Conservation (phyloP, 2,329 filamentous ascomycete species). For the Rutstroemia sp. region DNA sequence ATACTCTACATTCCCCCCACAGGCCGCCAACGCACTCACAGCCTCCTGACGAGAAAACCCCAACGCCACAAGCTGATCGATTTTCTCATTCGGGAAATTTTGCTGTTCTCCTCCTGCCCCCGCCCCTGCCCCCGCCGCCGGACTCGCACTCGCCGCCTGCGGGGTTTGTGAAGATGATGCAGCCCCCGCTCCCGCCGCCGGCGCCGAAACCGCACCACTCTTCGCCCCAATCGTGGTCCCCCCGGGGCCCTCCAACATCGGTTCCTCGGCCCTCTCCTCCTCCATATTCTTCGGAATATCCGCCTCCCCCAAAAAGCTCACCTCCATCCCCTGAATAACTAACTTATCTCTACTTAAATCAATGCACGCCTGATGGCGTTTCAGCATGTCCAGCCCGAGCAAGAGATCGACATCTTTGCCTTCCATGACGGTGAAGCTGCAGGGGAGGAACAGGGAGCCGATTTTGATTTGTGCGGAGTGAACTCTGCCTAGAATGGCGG, state of each 20-base stretch:
- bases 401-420: constrained; percentile 93
- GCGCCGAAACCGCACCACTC: constrained; percentile 64
- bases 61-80: constrained; percentile 69
- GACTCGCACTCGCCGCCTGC: too few species aligned
- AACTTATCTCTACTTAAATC: constrained; percentile 80
- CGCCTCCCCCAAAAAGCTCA: constrained; percentile 83
- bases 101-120: constrained; percentile 11
- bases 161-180: too few species aligned
- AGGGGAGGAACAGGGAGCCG: constrained; percentile 77
- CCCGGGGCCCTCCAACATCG: constrained; percentile 74
- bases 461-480: constrained; percentile 95
- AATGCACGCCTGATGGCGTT: constrained; percentile 87
- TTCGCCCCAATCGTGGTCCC: constrained; percentile 83
- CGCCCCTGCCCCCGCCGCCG: constrained; percentile 7
- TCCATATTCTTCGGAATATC: constrained; percentile 86
- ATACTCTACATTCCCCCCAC: constrained; percentile 77
- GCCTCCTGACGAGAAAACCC: constrained; percentile 73
- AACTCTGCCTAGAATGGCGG: constrained; percentile 87
- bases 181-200: background rate
- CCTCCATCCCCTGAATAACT: constrained; percentile 79
- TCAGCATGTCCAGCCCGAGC: constrained; percentile 92
- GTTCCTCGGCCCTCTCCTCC: constrained; percentile 67
- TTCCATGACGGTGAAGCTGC: constrained; percentile 99
- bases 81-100: constrained; percentile 47
- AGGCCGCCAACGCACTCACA: constrained; percentile 72